Evolutionary conservation across 129 eudicot genomes (phyloP), one percentile per base, ranked within the genome.

Genomic region (Saposhnikovia divaricata): DNA sequence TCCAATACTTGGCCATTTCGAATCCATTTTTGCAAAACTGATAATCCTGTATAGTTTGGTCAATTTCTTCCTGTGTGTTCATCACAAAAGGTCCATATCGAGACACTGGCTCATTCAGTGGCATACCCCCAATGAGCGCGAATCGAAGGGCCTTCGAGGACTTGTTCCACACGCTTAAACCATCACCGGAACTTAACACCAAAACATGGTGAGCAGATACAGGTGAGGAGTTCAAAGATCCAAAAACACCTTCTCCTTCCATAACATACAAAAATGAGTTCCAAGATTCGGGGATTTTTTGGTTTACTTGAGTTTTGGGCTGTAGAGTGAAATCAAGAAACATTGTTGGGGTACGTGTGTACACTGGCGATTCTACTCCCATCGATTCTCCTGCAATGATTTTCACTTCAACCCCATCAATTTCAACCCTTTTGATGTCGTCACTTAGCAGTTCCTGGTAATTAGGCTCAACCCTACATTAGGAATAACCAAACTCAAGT

Each of bases 21-120:
- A 95, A 95, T 47, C 98, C 98, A 81, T 95, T 92, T 89, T 87
- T 86, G 82, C 88, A 63, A 46, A 87, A 84, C 3, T 88, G 88
- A 80, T 90, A 95, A 71, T 95, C 98, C 72, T 92, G 90, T 81
- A 95, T 86, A 37, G 98, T 85, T 80, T 87, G 81, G 46, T 95
- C 88, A 74, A 95, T 90, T 79, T 95, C 90, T 10, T 85, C 90
- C 80, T 92, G 91, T 10, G 98, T 90, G 85, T 94, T 94, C 98
- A 94, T 94, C 85, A 94, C 98, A 86, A 94, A 94, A 45, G 97
- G 98, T 43, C 98, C 98, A 80, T 90, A 87, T 71, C 89, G 98
- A 39, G 86, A 92, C 83, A 95, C 96, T 0, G 98, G 97, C 73
- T 95, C 98, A 65, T 87, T 86, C 10, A 95, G 50, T 43, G 98